A percentile compares a stretch with the other conserved stretches of the same genome.
Evolutionary conservation across 306 rosid genomes (phyloP).

Genomic region (Trifolium subterraneum): DNA sequence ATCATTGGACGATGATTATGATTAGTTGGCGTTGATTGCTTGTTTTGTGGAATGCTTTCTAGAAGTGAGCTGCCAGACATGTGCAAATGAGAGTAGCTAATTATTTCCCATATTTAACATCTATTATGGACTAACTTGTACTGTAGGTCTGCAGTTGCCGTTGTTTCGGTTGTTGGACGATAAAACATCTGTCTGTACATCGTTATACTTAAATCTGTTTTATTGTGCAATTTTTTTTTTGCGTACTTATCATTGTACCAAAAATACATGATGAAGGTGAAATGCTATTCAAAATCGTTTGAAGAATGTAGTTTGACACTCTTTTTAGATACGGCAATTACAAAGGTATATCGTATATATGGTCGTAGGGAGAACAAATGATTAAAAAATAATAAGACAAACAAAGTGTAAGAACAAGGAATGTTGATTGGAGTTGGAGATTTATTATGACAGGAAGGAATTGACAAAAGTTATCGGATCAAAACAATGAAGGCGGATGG

Average conservation of each 20-base stretch:
- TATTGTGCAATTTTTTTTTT: not conserved
- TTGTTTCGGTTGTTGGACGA: conserved; percentile 40
- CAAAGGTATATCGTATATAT: too few relatives aligned
- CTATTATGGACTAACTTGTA: conserved; percentile 32
- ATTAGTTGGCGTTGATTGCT: conserved; percentile 42
- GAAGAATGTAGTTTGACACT: conserved; percentile 13
- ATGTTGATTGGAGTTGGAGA: too few relatives aligned
- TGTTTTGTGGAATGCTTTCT: conserved; percentile 40
- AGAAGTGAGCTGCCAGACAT: conserved; percentile 30
- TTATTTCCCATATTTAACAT: conserved; percentile 24
- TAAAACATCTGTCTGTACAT: conserved; percentile 17
- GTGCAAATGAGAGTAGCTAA: conserved; percentile 14
- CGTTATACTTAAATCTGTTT: conserved; percentile 29
- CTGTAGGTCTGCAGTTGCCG: conserved; percentile 15
- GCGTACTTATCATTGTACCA: not conserved
- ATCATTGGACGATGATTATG: conserved; percentile 74
- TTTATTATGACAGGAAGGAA: too few relatives aligned
- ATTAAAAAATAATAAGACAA: too few relatives aligned
- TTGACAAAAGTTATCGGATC: too few relatives aligned
- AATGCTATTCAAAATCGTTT: not conserved
- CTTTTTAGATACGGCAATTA: too few relatives aligned
- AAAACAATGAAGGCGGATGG: too few relatives aligned
- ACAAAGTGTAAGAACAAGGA: too few relatives aligned
- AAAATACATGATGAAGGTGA: not conserved
- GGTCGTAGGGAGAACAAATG: too few relatives aligned